Evolutionary conservation across 371 early-diverging fungal species (phyloP).

Genomic region (Apophysomyces ossiformis): DNA sequence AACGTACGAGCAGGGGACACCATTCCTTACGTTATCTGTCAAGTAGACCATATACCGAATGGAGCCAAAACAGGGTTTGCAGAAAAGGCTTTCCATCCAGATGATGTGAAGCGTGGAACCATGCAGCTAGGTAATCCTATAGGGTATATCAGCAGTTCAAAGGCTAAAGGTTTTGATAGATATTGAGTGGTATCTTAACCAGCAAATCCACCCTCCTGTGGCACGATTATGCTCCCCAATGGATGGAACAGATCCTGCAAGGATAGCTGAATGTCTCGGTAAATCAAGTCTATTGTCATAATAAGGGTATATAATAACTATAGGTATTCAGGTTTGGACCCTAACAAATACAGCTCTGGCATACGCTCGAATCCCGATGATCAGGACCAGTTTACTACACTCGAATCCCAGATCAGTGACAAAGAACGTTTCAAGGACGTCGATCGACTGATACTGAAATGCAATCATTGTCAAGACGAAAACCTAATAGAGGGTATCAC

Average conservation of each 20-base stretch:
- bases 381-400: slow-evolving; percentile 67
- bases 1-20: slow-evolving; percentile 90
- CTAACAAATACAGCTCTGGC: slow-evolving; percentile 62
- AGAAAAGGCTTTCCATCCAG: slow-evolving; percentile 88
- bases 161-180: slow-evolving; percentile 53
- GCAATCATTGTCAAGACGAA: slow-evolving; percentile 63
- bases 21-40: slow-evolving; percentile 96
- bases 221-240: slow-evolving; percentile 89
- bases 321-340: slow-evolving; percentile 59
- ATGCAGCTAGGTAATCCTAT: slow-evolving; percentile 61
- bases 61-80: slow-evolving; percentile 63
- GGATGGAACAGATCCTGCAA: slow-evolving; percentile 81
- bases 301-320: not conserved
- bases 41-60: slow-evolving; percentile 49
- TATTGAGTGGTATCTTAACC: slow-evolving; percentile 95
- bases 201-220: slow-evolving; percentile 98
- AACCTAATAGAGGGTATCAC: slow-evolving; percentile 63
- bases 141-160: not conserved
- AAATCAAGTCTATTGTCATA: not conserved
- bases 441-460: slow-evolving; percentile 63
- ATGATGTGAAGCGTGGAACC: slow-evolving; percentile 73
- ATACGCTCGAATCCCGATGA: slow-evolving; percentile 22
- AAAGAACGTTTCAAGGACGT: slow-evolving; percentile 83
- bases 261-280: slow-evolving; percentile 89
- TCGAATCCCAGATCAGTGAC: slow-evolving; percentile 85